These are phyloP conservation scores for Pseudogymnoascus sp. DNA, from an alignment of 2,329 filamentous ascomycete species.

Conservation along the genomic window DNA sequence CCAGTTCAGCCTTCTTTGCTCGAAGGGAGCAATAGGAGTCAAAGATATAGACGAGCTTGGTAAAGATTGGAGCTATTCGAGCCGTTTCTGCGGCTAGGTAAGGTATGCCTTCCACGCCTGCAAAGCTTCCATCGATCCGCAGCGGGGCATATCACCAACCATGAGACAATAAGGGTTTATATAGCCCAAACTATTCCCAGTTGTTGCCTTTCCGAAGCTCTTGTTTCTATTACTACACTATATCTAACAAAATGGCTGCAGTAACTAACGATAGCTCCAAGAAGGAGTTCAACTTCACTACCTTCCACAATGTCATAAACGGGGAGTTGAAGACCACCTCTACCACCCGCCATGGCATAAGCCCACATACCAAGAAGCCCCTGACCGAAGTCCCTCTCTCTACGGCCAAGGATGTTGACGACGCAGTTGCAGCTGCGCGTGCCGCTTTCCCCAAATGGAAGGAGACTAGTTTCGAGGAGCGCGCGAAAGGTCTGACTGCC, in stretches of 20 bases:
- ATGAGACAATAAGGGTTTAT: background rate
- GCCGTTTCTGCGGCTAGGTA: background rate
- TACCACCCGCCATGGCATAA: slow-evolving; percentile 10
- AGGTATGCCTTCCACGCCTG: background rate
- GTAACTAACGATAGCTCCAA: slow-evolving; percentile 1
- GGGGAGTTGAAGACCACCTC: slow-evolving; percentile 9
- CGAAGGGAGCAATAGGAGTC: background rate
- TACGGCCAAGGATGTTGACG: slow-evolving; percentile 34
- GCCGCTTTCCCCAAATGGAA: slow-evolving; percentile 40
- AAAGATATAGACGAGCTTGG: background rate
- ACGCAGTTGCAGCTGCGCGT: slow-evolving; percentile 37
- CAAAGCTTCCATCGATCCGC: background rate
- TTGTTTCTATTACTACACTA: background rate
- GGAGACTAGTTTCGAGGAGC: slow-evolving; percentile 34
- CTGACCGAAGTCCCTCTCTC: slow-evolving; percentile 31
- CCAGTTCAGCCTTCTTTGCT: background rate
- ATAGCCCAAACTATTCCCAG: background rate
- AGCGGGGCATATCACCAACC: background rate
- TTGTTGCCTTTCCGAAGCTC: background rate
- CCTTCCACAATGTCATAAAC: slow-evolving; percentile 16
- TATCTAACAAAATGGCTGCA: background rate
- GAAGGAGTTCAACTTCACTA: slow-evolving; percentile 6
- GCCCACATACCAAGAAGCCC: slow-evolving; percentile 12
- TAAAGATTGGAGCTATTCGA: background rate
- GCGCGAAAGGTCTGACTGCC: slow-evolving; percentile 33